Evolutionary conservation across 139 green algal genomes (phyloP).

Genomic region (Picochlorum sp.): DNA sequence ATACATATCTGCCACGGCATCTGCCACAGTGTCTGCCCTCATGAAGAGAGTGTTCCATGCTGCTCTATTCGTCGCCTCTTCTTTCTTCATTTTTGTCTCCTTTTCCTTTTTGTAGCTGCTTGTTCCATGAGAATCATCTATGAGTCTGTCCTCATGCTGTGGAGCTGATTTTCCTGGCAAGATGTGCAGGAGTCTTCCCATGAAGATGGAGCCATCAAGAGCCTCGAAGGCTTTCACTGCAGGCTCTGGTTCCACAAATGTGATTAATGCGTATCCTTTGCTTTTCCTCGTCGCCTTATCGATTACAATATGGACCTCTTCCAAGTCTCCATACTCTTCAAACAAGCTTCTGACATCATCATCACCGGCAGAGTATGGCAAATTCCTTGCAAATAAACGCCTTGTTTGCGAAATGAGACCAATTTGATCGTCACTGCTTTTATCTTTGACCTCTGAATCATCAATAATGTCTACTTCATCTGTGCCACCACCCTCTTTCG

Average conservation of each 20-base stretch:
- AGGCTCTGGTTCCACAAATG: slow-evolving; percentile 63
- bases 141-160: slow-evolving; percentile 3
- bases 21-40: slow-evolving; percentile 88
- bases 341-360: slow-evolving; percentile 75
- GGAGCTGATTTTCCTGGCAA: slow-evolving; percentile 54
- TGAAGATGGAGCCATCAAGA: slow-evolving; percentile 72
- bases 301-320: slow-evolving; percentile 82
- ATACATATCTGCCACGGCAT: slow-evolving; percentile 81
- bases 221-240: slow-evolving; percentile 53
- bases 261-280: slow-evolving; percentile 85
- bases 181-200: slow-evolving; percentile 90
- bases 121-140: slow-evolving; percentile 9
- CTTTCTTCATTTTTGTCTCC: slow-evolving; percentile 62
- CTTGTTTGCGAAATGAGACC: slow-evolving; percentile 51
- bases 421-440: slow-evolving; percentile 2
- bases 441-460: not conserved
- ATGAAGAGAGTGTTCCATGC: slow-evolving; percentile 99
- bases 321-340: slow-evolving; percentile 61
- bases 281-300: slow-evolving; percentile 56
- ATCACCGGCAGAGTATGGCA: slow-evolving; percentile 80
- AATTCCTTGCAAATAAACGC: slow-evolving; percentile 90
- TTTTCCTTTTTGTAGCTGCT: slow-evolving; percentile 51
- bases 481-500: not conserved
- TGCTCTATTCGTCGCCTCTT: slow-evolving; percentile 56
- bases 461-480: not conserved